Base-by-base conservation (phyloP, 2,329 filamentous ascomycete genomes). In the Phyllosticta citriasiana region DNA sequence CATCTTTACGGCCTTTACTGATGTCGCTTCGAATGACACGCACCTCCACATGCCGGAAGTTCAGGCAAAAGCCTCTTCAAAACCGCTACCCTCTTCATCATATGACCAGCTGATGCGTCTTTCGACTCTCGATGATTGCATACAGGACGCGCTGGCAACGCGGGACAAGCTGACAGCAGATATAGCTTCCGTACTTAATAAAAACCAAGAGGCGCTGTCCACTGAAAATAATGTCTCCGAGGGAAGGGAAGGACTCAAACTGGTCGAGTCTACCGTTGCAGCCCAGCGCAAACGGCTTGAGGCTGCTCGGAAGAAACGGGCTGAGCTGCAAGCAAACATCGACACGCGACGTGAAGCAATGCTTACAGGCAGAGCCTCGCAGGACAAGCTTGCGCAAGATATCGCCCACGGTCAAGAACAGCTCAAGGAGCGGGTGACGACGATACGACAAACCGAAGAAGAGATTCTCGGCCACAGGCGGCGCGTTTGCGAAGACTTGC, bases 81-180 rank as follows among this genome's bases (percentile, higher is more conserved):
- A 77, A 2, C 71, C 82, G 0, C 77, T 82, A n/a, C 70, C 82
- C 0, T 91, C 88, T 0, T 91, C 91, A 0, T 91, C 91, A 0
- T 97, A 96, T 72, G 91, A 91, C 69, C 85, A 89, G 1, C 79
- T 97, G 22, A 93, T 97, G 86, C 87, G 89, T 63, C 80, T 97
- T 10, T 87, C 89, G 5, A 96, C 92, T 62, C 80, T 97, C 16
- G 91, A 96, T 64, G 89, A 88, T 70, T 96, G 91, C 60, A 89
- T 97, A 25, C 91, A 95, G 70, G 93, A 97, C 73, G 91, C 91
- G 1, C 77, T 96, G 9, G 83, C 86, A 1, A 95, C 90, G 0
- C 85, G 88, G 14, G 84, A 88, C 63, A 81, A 82, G 59, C 79
- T 97, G 8, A 85, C 89, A 55, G 76, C 81, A n/a, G 89, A 96